phyloP scores from a whole-genome alignment of 495 filamentous ascomycete genomes.

The Lasiosphaeria hispida region DNA sequence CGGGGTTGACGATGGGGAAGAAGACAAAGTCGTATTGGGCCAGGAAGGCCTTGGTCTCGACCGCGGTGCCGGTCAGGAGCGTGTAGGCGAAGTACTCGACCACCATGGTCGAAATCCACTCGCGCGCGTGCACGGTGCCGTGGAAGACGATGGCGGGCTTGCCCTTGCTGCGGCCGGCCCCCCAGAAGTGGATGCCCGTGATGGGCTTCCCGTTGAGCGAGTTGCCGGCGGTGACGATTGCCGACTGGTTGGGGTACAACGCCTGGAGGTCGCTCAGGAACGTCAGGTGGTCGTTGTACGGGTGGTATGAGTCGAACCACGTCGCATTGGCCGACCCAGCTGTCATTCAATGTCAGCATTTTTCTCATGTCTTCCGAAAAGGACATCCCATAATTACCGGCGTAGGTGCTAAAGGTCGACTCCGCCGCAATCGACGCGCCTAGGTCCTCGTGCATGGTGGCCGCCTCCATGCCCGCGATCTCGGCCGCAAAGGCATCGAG shows the following conservation, averaged over 20 bases:
- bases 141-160: constrained; percentile 59
- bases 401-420: constrained; percentile 22
- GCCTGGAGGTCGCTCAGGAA: constrained; percentile 50
- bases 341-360: neutral
- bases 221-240: constrained; percentile 50
- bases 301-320: constrained; percentile 58
- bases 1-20: constrained; percentile 61
- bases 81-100: constrained; percentile 58
- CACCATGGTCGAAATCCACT: constrained; percentile 63
- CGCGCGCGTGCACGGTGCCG: constrained; percentile 60
- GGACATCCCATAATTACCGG: too few species aligned
- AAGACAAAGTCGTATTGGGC: constrained; percentile 65
- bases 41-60: constrained; percentile 42
- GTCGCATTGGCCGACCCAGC: constrained; percentile 27
- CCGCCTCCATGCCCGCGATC: constrained; percentile 19
- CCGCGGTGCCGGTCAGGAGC: constrained; percentile 44
- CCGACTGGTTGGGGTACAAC: constrained; percentile 45
- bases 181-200: constrained; percentile 60
- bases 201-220: constrained; percentile 54
- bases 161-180: constrained; percentile 44
- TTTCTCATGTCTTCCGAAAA: too few species aligned
- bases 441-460: constrained; percentile 33
- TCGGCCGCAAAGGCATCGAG: constrained; percentile 22
- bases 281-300: constrained; percentile 51
- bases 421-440: constrained; percentile 29